Conservation (phyloP, 1,139 yeast genomes). For the Hansenula sp. region DNA sequence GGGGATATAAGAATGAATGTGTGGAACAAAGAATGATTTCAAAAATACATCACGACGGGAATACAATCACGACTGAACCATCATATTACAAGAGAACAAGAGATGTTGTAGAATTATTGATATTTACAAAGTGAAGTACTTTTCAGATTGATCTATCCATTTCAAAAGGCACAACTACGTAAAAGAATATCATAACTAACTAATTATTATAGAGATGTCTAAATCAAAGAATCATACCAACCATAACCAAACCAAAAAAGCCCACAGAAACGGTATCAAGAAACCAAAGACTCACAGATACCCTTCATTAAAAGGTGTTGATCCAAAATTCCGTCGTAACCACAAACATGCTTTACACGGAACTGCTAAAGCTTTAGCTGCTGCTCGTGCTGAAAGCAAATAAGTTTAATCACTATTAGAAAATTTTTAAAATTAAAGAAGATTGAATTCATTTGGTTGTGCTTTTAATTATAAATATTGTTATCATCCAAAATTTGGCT, state of each 20-base stretch:
- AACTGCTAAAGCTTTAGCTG: conserved; percentile 90
- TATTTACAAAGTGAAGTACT: too few relatives aligned
- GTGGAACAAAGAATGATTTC: too few relatives aligned
- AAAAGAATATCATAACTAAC: conserved; percentile 6
- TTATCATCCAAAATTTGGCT: conserved; percentile 1
- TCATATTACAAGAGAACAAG: too few relatives aligned
- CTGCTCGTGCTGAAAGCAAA: conserved; percentile 47
- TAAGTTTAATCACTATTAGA: conserved; percentile 12
- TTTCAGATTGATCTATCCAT: too few relatives aligned
- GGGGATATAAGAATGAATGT: too few relatives aligned
- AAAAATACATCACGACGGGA: too few relatives aligned
- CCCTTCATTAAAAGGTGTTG: conserved; percentile 98
- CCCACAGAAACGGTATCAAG: conserved; percentile 99
- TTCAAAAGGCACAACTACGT: background rate
- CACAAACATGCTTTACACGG: conserved; percentile 99
- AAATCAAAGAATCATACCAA: conserved; percentile 99
- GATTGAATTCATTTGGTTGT: too few relatives aligned
- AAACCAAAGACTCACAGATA: conserved; percentile 97
- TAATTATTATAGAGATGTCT: conserved; percentile 52
- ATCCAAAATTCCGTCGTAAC: conserved; percentile 99
- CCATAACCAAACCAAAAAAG: conserved; percentile 99
- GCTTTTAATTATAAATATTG: too few relatives aligned
- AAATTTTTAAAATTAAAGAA: background rate
- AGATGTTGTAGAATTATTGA: too few relatives aligned
- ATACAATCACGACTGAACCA: too few relatives aligned